phyloP scores from a whole-genome alignment of 805 yeast species.

The Nakazawaea molendinolei region DNA sequence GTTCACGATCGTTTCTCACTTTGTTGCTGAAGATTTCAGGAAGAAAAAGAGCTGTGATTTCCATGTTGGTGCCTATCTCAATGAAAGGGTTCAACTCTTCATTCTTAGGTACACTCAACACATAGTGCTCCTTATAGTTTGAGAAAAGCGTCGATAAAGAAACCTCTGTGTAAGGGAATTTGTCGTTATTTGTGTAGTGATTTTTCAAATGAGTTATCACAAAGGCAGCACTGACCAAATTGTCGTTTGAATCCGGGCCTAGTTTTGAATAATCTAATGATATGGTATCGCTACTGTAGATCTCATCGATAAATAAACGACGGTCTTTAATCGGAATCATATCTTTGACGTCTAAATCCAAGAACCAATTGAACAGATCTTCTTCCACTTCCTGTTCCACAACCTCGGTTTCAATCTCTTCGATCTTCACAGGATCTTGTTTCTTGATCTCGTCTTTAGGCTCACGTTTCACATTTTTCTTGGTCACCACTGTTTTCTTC shows the following conservation, averaged over 20 bases:
- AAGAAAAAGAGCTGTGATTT: slow-evolving; percentile 32
- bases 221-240: slow-evolving; percentile 5
- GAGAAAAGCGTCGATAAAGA: slow-evolving; percentile 33
- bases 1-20: slow-evolving; percentile 28
- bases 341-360: slow-evolving; percentile 15
- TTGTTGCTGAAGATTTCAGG: slow-evolving; percentile 28
- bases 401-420: slow-evolving; percentile 11
- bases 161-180: slow-evolving; percentile 20
- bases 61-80: slow-evolving; percentile 52
- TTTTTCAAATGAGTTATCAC: slow-evolving; percentile 16
- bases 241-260: slow-evolving; percentile 16
- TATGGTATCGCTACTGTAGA: slow-evolving; percentile 16
- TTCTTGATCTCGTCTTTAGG: not conserved
- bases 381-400: slow-evolving; percentile 12
- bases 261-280: slow-evolving; percentile 14
- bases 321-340: slow-evolving; percentile 16
- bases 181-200: slow-evolving; percentile 23
- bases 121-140: slow-evolving; percentile 41
- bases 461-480: slow-evolving; percentile 4
- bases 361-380: slow-evolving; percentile 17
- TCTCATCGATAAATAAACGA: slow-evolving; percentile 27
- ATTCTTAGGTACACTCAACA: slow-evolving; percentile 43
- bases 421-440: not conserved
- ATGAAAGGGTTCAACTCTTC: slow-evolving; percentile 56
- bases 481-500: slow-evolving; percentile 4